Evolutionary conservation across 2,329 filamentous ascomycete genomes (phyloP), one percentile per base, ranked within the genome.

Genomic region (Paraconiothyrium brasiliense): DNA sequence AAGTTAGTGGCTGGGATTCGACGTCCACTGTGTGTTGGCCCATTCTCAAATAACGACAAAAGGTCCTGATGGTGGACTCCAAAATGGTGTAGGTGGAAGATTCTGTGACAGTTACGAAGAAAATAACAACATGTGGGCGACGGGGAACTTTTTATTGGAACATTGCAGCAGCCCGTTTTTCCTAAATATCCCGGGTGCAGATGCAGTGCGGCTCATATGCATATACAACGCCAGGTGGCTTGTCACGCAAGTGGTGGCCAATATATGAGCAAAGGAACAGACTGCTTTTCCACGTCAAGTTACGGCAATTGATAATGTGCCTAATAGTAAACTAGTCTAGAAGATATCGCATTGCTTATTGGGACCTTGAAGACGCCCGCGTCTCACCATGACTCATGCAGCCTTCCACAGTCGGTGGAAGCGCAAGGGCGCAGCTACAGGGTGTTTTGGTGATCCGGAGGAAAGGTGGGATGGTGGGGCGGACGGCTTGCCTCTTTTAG

Each of bases 1-100:
- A 77, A 43, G 67, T 61, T 13, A 68, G 60, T 3, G 75, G 75
- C 24, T 71, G 70, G 7, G 74, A 76, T 34, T 67, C 64, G 47
- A 59, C 30, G 65, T 76, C 74, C 24, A 49, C 56, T 24, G 44
- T 16, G 14, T 41, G 51, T 14, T 34, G 14, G 5, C 20, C 46
- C 60, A 37, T n/a, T 57, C 37, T 54, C 47, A 13, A 3, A n/a
- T 5, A 1, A 30, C 32, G 30, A 11, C 34, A 27, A 5, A n/a
- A n/a, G 24, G 5, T 24, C 35, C 3, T 22, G 41, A 10, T 34
- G 30, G 8, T 13, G n/a, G 16, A 5, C 35, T 32, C 30, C 7
- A 24, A 10, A 37, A 20, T 10, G 39, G 3, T 14, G 41, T 10
- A n/a, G 32, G n/a, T 47, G 16, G 20, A 37, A 46, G 32, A 24